phyloP scores from a whole-genome alignment of 2,329 filamentous ascomycete species.

The Beauveria pseudobassiana region DNA sequence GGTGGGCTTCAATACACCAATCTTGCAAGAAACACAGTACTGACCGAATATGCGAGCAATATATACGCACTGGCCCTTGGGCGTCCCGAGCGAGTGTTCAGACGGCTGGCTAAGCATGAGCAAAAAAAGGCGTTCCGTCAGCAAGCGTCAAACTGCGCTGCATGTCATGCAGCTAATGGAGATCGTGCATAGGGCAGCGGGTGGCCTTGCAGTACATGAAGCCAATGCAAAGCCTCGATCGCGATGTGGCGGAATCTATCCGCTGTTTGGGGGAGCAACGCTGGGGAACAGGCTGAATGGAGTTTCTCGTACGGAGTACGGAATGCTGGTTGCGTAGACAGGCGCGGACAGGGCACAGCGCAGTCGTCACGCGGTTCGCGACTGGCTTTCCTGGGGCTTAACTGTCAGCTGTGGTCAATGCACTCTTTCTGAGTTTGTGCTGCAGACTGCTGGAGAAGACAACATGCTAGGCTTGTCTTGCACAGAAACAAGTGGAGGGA shows the following conservation, averaged over 20 bases:
- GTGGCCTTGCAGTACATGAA: background rate
- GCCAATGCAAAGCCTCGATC: background rate
- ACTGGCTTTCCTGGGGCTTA: background rate
- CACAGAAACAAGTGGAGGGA: constrained; percentile 3
- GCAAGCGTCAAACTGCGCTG: background rate
- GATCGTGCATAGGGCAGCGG: background rate
- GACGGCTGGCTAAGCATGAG: background rate
- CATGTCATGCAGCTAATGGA: background rate
- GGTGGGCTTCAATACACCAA: no score
- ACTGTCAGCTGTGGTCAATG: background rate
- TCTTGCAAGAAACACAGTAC: no score
- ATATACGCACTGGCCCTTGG: background rate
- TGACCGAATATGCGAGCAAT: no score
- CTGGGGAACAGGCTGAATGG: background rate
- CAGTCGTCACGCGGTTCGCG: background rate
- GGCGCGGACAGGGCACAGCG: no score
- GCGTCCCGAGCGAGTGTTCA: background rate
- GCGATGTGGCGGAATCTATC: constrained; percentile 5
- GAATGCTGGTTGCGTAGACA: no score
- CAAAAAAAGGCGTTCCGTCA: background rate
- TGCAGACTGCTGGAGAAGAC: background rate
- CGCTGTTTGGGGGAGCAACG: background rate
- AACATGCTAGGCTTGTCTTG: background rate
- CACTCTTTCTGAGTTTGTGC: background rate
- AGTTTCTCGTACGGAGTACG: background rate